Percentiles rank a stretch among this genome's conserved stretches.
Conservation (phyloP, 2,329 filamentous ascomycete species). For the Colletotrichum phormii region DNA sequence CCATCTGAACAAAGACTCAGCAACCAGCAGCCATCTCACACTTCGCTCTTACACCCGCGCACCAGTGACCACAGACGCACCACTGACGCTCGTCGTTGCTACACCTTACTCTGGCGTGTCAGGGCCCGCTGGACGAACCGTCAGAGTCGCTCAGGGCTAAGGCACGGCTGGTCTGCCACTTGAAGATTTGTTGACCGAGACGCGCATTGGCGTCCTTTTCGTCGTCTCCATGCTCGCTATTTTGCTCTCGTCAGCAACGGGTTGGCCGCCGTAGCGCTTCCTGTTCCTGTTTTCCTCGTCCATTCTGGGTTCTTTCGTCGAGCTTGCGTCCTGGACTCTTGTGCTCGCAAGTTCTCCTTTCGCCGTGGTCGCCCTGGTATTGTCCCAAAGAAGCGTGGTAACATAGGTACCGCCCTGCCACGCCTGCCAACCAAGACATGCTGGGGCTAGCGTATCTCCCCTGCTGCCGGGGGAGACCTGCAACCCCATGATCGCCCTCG, state of each 20-base stretch:
- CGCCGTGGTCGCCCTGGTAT: not conserved
- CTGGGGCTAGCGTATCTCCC: constrained; percentile 24
- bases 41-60: not conserved
- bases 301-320: not conserved
- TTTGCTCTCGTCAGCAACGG: not conserved
- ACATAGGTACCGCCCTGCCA: not conserved
- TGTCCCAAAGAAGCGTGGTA: constrained; percentile 15
- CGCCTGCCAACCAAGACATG: constrained; percentile 22
- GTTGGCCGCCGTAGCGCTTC: not conserved
- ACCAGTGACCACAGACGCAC: not conserved
- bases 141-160: constrained; percentile 22
- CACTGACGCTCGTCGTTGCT: constrained; percentile 3
- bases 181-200: constrained; percentile 27
- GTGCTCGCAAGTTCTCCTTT: not conserved
- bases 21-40: not conserved
- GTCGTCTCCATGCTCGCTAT: not conserved
- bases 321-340: not conserved
- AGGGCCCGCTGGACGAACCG: constrained; percentile 6
- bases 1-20: not conserved
- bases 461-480: constrained; percentile 21
- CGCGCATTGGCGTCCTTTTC: constrained; percentile 13
- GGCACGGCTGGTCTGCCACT: constrained; percentile 20
- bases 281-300: not conserved
- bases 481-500: constrained; percentile 32
- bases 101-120: constrained; percentile 8